These are phyloP conservation scores for Fraxinus excelsior DNA, from an alignment of 257 asterid genomes.

Conservation along the genomic window DNA sequence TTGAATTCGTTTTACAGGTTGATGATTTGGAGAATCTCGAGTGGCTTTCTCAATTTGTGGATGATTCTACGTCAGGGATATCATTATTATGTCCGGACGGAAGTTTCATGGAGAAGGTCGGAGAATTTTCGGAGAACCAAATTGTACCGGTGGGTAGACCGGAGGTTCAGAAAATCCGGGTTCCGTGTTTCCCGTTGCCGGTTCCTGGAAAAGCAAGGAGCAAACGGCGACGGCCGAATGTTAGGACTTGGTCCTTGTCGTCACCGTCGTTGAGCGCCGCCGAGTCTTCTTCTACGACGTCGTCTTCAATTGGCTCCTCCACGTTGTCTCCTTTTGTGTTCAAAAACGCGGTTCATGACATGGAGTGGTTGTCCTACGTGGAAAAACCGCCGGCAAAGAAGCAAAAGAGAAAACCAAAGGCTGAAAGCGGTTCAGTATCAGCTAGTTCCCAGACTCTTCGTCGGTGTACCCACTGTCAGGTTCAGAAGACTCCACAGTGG, in stretches of 20 bases:
- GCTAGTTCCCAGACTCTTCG: conserved; percentile 35
- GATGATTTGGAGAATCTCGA: conserved; percentile 78
- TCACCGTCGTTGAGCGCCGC: conserved; percentile 43
- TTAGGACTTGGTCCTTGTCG: conserved; percentile 48
- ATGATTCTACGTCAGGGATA: conserved; percentile 56
- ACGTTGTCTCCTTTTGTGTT: conserved; percentile 28
- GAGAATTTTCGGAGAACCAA: conserved; percentile 26
- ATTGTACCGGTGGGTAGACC: conserved; percentile 33
- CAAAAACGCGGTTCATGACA: conserved; percentile 31
- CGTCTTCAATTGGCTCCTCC: conserved; percentile 49
- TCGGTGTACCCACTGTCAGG: conserved; percentile 74
- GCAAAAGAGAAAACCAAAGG: conserved; percentile 41
- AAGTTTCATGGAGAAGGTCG: conserved; percentile 38
- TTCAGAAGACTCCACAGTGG: conserved; percentile 90
- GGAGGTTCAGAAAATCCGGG: conserved; percentile 29
- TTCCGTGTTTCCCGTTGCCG: conserved; percentile 39
- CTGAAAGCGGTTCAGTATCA: conserved; percentile 42
- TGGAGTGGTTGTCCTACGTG: conserved; percentile 40
- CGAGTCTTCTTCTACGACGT: conserved; percentile 45
- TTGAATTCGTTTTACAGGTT: conserved; percentile 36
- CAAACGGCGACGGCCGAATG: conserved; percentile 50
- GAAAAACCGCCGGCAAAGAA: conserved; percentile 58
- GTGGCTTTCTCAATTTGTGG: conserved; percentile 81
- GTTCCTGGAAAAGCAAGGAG: conserved; percentile 56
- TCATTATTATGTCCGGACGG: conserved; percentile 50